Evolutionary conservation across 202 grass and related monocot species (phyloP).

Genomic region (Elaeis oleifera): DNA sequence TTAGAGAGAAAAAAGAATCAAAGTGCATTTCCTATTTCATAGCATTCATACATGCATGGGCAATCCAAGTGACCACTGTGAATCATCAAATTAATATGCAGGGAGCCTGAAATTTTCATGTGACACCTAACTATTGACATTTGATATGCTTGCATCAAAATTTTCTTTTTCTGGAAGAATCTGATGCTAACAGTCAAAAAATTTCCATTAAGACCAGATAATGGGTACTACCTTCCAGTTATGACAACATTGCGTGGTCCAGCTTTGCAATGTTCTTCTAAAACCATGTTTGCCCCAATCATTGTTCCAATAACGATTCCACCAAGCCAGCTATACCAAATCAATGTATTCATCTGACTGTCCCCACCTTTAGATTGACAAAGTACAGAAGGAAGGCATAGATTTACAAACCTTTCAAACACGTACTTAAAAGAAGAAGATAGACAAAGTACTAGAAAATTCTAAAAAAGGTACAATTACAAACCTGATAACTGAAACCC

Average conservation of each 20-base stretch:
- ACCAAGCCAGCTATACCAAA: slow-evolving; percentile 99
- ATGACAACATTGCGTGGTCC: slow-evolving; percentile 95
- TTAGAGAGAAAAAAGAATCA: no score
- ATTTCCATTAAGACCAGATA: not conserved
- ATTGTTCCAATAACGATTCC: slow-evolving; percentile 95
- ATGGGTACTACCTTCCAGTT: slow-evolving; percentile 63
- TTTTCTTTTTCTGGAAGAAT: not conserved
- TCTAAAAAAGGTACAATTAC: slow-evolving; percentile 9
- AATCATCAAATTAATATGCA: no score
- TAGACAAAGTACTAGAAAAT: not conserved
- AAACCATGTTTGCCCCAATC: slow-evolving; percentile 78
- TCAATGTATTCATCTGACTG: slow-evolving; percentile 67
- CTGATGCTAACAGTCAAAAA: not conserved
- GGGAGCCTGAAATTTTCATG: no score
- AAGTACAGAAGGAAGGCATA: not conserved
- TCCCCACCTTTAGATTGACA: slow-evolving; percentile 57
- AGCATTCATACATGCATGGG: no score
- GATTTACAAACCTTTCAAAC: not conserved
- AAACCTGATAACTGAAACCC: slow-evolving; percentile 98
- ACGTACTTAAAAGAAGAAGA: not conserved
- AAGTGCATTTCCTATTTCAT: no score
- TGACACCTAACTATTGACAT: no score
- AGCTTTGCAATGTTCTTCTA: slow-evolving; percentile 94
- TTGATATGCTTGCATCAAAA: no score
- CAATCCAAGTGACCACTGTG: no score